These are phyloP conservation scores for Hyphopichia burtonii DNA, from an alignment of 1,139 yeast species.

Conservation along the genomic window DNA sequence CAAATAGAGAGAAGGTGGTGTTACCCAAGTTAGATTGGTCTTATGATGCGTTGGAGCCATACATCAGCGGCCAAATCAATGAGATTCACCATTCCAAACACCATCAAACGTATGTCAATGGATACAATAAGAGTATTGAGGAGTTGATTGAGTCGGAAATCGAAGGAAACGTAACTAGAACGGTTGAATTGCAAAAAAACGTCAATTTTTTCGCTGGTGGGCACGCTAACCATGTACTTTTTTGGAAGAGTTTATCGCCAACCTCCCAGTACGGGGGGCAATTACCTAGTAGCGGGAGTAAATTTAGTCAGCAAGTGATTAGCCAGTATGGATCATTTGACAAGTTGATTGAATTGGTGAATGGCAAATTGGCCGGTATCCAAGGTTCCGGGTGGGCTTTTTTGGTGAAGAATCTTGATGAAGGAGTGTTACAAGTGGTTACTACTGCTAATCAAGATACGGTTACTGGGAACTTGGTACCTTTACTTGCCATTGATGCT, in stretches of 20 bases:
- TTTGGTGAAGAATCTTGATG: slow-evolving; percentile 42
- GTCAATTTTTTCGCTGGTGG: slow-evolving; percentile 49
- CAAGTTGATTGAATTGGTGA: slow-evolving; percentile 36
- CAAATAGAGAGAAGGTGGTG: slow-evolving; percentile 16
- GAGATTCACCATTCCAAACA: slow-evolving; percentile 43
- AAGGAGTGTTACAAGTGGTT: slow-evolving; percentile 38
- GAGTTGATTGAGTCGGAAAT: slow-evolving; percentile 32
- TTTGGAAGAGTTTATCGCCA: slow-evolving; percentile 47
- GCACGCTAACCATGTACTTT: slow-evolving; percentile 42
- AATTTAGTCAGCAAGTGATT: slow-evolving; percentile 26
- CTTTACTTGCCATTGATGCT: slow-evolving; percentile 49
- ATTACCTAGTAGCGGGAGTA: too few species aligned
- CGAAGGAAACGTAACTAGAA: slow-evolving; percentile 37
- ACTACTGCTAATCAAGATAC: slow-evolving; percentile 49
- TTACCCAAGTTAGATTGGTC: slow-evolving; percentile 45
- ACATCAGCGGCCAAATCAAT: slow-evolving; percentile 41
- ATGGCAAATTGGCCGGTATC: slow-evolving; percentile 41
- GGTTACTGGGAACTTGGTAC: slow-evolving; percentile 39
- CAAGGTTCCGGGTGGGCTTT: slow-evolving; percentile 55
- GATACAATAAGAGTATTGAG: slow-evolving; percentile 42
- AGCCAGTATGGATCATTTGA: slow-evolving; percentile 44
- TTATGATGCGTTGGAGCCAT: slow-evolving; percentile 41
- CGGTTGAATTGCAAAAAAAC: slow-evolving; percentile 36
- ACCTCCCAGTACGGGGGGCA: slow-evolving; percentile 39
- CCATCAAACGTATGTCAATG: slow-evolving; percentile 43